Evolutionary conservation across 495 filamentous ascomycete genomes (phyloP), one percentile per base, ranked within the genome.

Genomic region (Trichoderma gamsii): DNA sequence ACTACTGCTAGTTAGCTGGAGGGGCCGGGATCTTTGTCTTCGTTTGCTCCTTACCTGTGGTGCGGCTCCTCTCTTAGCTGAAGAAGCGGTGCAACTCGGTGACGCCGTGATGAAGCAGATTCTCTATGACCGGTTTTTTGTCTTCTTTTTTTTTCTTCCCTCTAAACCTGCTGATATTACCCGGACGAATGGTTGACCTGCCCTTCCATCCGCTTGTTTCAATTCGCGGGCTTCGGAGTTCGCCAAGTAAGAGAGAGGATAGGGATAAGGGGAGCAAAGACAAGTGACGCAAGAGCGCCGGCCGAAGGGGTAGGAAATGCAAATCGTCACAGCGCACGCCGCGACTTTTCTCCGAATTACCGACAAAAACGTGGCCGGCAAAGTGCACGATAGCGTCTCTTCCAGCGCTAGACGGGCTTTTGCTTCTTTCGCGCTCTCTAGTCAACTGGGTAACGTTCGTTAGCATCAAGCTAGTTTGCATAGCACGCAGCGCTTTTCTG

Each of bases 31-130:
- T 38, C 35, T 38, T 38, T 38, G 29, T 29, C 8, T 38, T 38
- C 7, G 3, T 38, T 38, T 38, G 0, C 35, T 49, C n/a, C 44
- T 49, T 49, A 4, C 44, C 44, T 49, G 44, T 11, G 44, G 9
- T 38, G 8, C 35, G 35, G 3, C 35, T 38, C 44, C n/a, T n/a
- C 44, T 49, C 44, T 49, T 49, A 49, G 44, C 44, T 32, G n/a
- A 32, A 21, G 23, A 61, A 61, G 56, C 23, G 23, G 56, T 61
- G 56, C 56, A 61, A 16, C 8, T 61, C 56, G 56, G 56, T 61
- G 56, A 61, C 56, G 56, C 56, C 56, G 56, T 61, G 56, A 61
- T 61, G 56, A 61, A 32, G 56, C 23, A 32, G 18, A 32, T 16
- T 61, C 56, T 25, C 56, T 29, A 32, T 61, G 56, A 32, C 56